These are phyloP conservation scores for Entoloma clypeatum DNA, from an alignment of 1,284 basidiomycete genomes.

Conservation along the genomic window DNA sequence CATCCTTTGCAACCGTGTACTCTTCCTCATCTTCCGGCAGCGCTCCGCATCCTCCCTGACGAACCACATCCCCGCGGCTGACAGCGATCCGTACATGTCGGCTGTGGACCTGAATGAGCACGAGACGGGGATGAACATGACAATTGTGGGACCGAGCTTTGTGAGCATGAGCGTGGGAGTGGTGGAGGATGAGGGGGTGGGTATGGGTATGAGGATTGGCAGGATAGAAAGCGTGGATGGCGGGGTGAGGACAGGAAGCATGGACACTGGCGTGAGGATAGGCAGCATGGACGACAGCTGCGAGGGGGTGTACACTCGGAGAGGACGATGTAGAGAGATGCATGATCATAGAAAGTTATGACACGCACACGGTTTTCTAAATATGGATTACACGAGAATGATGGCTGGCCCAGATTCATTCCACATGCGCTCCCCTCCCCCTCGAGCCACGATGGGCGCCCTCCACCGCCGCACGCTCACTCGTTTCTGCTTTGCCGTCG, in stretches of 20 bases:
- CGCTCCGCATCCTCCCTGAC: constrained; percentile 19
- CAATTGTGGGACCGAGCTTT: constrained; percentile 5
- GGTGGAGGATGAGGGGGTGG: not conserved
- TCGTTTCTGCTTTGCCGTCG: constrained; percentile 33
- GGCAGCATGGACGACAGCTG: too few relatives aligned
- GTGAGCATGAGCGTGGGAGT: not conserved
- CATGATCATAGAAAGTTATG: too few relatives aligned
- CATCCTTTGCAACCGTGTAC: constrained; percentile 38
- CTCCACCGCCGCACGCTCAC: constrained; percentile 40
- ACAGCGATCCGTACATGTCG: constrained; percentile 17
- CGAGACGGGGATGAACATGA: constrained; percentile 21
- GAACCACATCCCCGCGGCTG: constrained; percentile 15
- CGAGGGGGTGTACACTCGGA: too few relatives aligned
- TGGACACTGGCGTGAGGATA: too few relatives aligned
- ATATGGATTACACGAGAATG: too few relatives aligned
- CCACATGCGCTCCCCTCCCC: constrained; percentile 8
- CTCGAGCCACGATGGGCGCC: constrained; percentile 27
- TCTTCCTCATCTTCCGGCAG: constrained; percentile 36
- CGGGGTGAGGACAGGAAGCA: too few relatives aligned
- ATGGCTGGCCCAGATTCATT: too few relatives aligned
- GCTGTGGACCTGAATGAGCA: constrained; percentile 21
- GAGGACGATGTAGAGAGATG: too few relatives aligned
- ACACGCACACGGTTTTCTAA: too few relatives aligned
- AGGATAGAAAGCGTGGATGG: too few relatives aligned
- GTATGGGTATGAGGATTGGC: too few relatives aligned